Base-by-base conservation (phyloP, 1,284 basidiomycete species). In the Heliocybe sulcata region DNA sequence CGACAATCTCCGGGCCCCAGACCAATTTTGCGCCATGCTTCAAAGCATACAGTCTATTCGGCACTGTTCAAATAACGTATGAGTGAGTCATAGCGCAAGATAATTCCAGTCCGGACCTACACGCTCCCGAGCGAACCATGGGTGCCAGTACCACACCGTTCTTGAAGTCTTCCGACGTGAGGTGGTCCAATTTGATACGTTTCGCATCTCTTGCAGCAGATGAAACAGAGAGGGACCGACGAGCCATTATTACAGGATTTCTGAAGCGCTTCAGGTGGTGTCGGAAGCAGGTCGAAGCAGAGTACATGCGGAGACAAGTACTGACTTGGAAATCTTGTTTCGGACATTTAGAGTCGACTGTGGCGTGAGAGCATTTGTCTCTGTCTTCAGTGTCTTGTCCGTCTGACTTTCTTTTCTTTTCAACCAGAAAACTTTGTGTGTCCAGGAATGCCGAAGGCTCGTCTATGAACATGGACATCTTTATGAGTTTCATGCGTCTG, bases 1-100 rank as follows among this genome's bases (percentile, higher is more conserved):
- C 97, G 4, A 99, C 90, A 48, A 94, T 90, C 67, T 99, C 97
- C 0, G 96, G 97, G 10, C 92, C 88, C 97, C 97, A 99, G 0
- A 99, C 96, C 3, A 99, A 78, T 14, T 87, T 86, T 2, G 96
- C 96, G 1, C 96, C 96, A 65, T 98, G 90, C 63, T 96, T 94
- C 45, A 99, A 77, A 8, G 93, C 86, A 60, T 94, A 87, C 16
- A 96, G 70, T 38, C 94, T 85, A 3, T 88, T 92, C 0, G 89
- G 90, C 29, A 94, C 88, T 92, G 63, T 23, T 23, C 1, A 55
- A n/a, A 53, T 14, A 59, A 53, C 27, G 42, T 25, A 45, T 53
- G 27, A 53, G 22, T 51, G 54, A 50, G 47, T 45, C 25, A 51
- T 25, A 58, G 19, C 58, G 35, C n/a, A 14, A 50, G 56, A 14